These are phyloP conservation scores for Chondrostereum purpureum DNA, from an alignment of 1,284 basidiomycete species.

Conservation along the genomic window DNA sequence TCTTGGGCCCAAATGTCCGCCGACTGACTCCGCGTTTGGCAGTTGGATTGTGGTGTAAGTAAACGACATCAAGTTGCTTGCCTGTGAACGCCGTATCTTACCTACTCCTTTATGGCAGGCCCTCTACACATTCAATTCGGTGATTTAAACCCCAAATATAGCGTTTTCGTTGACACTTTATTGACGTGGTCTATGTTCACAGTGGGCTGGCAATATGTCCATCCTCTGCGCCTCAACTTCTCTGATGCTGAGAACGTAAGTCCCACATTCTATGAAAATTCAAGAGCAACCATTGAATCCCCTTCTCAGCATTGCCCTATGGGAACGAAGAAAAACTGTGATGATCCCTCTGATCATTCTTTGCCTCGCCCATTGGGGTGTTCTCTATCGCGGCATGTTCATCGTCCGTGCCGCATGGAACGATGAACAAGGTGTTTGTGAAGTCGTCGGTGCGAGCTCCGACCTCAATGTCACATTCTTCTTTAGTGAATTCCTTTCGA, in stretches of 20 bases:
- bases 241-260: conserved; percentile 64
- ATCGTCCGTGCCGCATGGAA: conserved; percentile 53
- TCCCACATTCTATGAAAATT: conserved; percentile 2
- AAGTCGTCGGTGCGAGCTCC: conserved; percentile 44
- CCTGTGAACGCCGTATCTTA: too few relatives aligned
- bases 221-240: conserved; percentile 60
- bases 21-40: conserved; percentile 2
- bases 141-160: too few relatives aligned
- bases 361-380: conserved; percentile 56
- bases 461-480: conserved; percentile 61
- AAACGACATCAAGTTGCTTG: background rate
- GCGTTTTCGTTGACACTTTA: background rate
- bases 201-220: conserved; percentile 62
- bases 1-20: conserved; percentile 1
- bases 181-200: conserved; percentile 2
- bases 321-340: conserved; percentile 51
- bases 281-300: background rate
- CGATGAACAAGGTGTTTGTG: conserved; percentile 30
- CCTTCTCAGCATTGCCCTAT: conserved; percentile 51
- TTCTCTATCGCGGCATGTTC: conserved; percentile 65
- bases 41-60: conserved; percentile 61
- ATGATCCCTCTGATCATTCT: conserved; percentile 44
- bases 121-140: conserved; percentile 63
- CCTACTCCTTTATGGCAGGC: conserved; percentile 30
- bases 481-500: conserved; percentile 43